Percentiles rank a stretch among this genome's conserved stretches.
phyloP scores from a whole-genome alignment of 164 flowering plant genomes.

The Brasenia schreberi region DNA sequence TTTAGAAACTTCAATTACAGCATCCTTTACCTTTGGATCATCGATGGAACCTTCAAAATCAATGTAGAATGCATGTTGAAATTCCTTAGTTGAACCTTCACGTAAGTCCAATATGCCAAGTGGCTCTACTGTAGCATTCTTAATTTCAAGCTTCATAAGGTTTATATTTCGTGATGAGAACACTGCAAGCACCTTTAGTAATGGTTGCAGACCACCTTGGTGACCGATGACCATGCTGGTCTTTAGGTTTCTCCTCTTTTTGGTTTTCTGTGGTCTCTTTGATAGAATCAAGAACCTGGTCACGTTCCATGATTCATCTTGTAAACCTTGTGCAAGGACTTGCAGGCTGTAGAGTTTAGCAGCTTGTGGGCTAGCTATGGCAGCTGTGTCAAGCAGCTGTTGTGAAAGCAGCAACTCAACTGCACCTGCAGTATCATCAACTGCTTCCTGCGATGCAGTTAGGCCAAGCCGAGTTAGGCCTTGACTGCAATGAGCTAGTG shows the following conservation, averaged over 20 bases:
- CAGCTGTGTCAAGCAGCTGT: constrained; percentile 17
- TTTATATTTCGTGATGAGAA: constrained; percentile 14
- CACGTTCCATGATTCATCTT: constrained; percentile 25
- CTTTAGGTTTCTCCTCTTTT: constrained; percentile 2
- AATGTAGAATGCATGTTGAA: constrained; percentile 11
- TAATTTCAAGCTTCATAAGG: constrained; percentile 18
- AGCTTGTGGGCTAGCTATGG: constrained; percentile 21
- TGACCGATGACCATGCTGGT: constrained; percentile 17
- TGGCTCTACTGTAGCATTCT: neutral
- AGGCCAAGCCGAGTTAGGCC: constrained; percentile 15
- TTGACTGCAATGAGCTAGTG: constrained; percentile 19
- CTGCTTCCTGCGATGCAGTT: constrained; percentile 7
- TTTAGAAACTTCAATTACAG: constrained; percentile 12
- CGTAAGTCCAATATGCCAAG: constrained; percentile 11
- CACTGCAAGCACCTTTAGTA: constrained; percentile 13
- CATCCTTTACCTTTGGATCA: constrained; percentile 16
- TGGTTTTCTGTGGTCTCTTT: neutral
- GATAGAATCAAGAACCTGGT: constrained; percentile 19
- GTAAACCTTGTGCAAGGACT: constrained; percentile 18
- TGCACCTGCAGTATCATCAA: constrained; percentile 25
- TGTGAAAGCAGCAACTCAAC: constrained; percentile 15
- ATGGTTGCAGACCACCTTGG: constrained; percentile 5
- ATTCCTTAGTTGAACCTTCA: constrained; percentile 8
- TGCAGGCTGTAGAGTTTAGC: constrained; percentile 15
- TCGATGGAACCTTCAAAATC: constrained; percentile 18